Evolutionary conservation across 352 stramenopile species (phyloP).

Genomic region (Pythium sukuiense): DNA sequence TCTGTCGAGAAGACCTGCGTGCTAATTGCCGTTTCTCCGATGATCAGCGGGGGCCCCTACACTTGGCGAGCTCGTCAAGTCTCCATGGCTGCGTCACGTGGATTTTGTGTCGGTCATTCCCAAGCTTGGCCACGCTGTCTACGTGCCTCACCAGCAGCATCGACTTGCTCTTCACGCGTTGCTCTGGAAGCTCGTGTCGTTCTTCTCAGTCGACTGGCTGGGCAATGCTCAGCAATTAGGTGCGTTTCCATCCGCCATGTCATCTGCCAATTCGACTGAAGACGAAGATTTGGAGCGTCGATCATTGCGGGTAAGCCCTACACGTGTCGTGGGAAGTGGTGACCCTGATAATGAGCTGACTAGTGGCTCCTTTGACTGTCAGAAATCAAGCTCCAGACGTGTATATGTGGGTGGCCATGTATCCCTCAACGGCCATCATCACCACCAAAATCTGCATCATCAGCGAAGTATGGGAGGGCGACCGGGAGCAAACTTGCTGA

Average conservation of each 20-base stretch:
- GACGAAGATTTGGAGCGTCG: conserved; percentile 27
- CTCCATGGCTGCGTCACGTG: conserved; percentile 58
- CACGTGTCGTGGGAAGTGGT: too few relatives aligned
- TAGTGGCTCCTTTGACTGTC: not conserved
- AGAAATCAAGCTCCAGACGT: conserved; percentile 16
- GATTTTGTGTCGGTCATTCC: conserved; percentile 50
- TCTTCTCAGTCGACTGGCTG: conserved; percentile 48
- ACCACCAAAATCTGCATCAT: conserved; percentile 17
- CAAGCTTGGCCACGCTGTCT: conserved; percentile 29
- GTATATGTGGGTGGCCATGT: conserved; percentile 22
- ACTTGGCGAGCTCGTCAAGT: conserved; percentile 42
- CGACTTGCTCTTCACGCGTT: conserved; percentile 31
- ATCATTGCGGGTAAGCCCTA: not conserved
- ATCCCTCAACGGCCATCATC: conserved; percentile 12
- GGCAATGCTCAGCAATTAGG: conserved; percentile 14
- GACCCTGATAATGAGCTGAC: not conserved
- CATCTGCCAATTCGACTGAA: not conserved
- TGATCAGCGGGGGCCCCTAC: conserved; percentile 8
- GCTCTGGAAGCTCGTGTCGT: conserved; percentile 51
- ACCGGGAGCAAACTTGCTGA: conserved; percentile 22
- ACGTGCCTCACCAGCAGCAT: conserved; percentile 3
- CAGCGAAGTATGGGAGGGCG: conserved; percentile 6
- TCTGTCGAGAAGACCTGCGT: too few relatives aligned
- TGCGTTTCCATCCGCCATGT: conserved; percentile 1
- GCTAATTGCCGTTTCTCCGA: too few relatives aligned